Base-by-base conservation (phyloP, 2,329 filamentous ascomycete genomes). In the Ophiostoma novo-ulmi region DNA sequence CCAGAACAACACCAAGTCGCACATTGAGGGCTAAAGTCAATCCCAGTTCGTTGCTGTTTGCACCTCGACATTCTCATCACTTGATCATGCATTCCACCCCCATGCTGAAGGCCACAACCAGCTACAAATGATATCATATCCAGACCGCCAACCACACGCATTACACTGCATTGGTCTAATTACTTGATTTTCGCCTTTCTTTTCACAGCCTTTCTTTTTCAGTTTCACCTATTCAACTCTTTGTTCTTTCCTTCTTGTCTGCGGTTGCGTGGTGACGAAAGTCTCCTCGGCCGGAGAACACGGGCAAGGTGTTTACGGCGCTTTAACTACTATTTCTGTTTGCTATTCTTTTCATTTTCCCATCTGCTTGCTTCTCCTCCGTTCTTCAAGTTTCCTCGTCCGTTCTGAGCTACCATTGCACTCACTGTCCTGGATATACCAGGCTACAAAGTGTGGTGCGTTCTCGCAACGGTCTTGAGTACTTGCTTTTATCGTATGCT, bases 21-120 rank as follows among this genome's bases (percentile, higher is more conserved):
- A 96, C 74, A 92, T 95, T 74, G 93, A 97, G 80, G 91, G 91
- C 58, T 95, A 74, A 83, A 39, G n/a, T 3, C n/a, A 5, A 31
- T 22, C 35, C 52, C 17, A 17, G n/a, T 14, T n/a, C 20, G 31
- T n/a, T 7, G 17, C 44, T 48, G 17, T 48, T n/a, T 48, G 17
- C 17, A 48, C 44, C 44, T 20, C 44, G 17, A 48, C 44, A 48
- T 35, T 20, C 35, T 20, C 20, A 17, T 10, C 36, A 6, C 8
- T 11, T 8, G 13, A 38, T 67, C 36, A 39, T 22, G 22, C n/a
- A 13, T n/a, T 5, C 7, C n/a, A 17, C 20, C 31, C 31, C 26
- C 35, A 65, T 5, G 3, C 35, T n/a, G n/a, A n/a, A 38, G 17
- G 31, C 38, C 17, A 38, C 39, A 63, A 52, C 36, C 66, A 41